Evolutionary conservation across 1,139 yeast species (phyloP), one percentile per base, ranked within the genome.

Genomic region (Kluyveromyces sp.): DNA sequence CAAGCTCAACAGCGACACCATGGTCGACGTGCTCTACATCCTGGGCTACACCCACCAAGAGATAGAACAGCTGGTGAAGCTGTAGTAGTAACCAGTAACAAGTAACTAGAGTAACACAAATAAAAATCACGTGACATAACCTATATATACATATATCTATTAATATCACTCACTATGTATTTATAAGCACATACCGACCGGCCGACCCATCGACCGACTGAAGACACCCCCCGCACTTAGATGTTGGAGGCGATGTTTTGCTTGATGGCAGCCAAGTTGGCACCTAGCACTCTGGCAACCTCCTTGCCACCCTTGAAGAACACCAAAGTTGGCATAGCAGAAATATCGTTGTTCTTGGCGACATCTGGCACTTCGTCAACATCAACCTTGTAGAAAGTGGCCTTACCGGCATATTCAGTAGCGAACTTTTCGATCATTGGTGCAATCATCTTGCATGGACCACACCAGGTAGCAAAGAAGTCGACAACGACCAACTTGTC

Each of bases 401-500:
- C 90, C 25, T 32, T 29, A 42, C 72, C 67, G 34, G 73, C 67
- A 69, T 72, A 74, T 58, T 78, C 74, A 43, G 70, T 67, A 37
- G 81, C 68, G 64, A 88, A 83, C 69, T 85, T 84, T 61, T 87
- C 94, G 60, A 89, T 71, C 71, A 86, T 73, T 64, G 97, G 97
- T 52, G 96, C 89, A 72, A 89, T 83, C 82, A 85, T 84, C 75
- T 88, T 88, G 75, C 97, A 89, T 52, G 97, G 96, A 58, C 96
- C 96, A 71, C 97, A 89, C 96, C 97, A 89, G 52, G 90, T 82
- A 57, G 97, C 96, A 60, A 81, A 87, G 72, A 89, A 89, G 72
- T 89, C 97, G 54, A 89, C 87, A 53, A 89, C 94, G 55, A 86
- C 86, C 63, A 86, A 74, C 54, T 81, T 81, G 53, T 75, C 78